phyloP scores from a whole-genome alignment of 148 eudicot species.

The Cornus florida region DNA sequence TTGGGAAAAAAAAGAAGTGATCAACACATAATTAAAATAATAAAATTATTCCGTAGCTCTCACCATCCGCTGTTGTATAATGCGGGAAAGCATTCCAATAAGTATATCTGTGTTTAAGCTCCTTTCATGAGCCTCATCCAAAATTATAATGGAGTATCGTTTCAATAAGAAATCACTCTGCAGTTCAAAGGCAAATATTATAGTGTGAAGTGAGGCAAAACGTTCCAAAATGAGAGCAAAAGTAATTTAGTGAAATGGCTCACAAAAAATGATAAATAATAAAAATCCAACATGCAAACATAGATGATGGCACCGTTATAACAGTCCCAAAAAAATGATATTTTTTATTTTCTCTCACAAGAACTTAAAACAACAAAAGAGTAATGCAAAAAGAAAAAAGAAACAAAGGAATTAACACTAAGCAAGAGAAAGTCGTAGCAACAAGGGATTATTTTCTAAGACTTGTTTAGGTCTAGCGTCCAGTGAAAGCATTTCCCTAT shows the following conservation, averaged over 20 bases:
- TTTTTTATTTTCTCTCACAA: too few species aligned
- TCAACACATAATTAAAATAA: not conserved
- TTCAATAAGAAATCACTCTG: conserved; percentile 79
- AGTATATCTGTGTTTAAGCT: conserved; percentile 95
- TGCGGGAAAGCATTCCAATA: conserved; percentile 93
- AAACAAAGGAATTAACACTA: too few species aligned
- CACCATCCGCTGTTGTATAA: conserved; percentile 69
- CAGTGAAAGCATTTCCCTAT: too few species aligned
- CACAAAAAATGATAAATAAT: too few species aligned
- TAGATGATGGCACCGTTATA: not conserved
- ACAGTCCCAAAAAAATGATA: not conserved
- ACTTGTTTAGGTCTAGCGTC: too few species aligned
- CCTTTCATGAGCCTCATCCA: conserved; percentile 99
- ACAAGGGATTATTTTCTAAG: too few species aligned
- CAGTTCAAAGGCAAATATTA: conserved; percentile 13
- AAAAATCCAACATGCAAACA: too few species aligned
- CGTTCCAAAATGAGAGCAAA: not conserved
- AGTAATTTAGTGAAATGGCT: not conserved
- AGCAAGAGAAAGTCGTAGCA: not conserved
- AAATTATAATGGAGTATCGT: conserved; percentile 73
- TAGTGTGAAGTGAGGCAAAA: not conserved
- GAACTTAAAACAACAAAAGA: too few species aligned
- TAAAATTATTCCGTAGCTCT: not conserved
- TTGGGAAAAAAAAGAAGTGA: not conserved
- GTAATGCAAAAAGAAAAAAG: too few species aligned